Evolutionary conservation across 805 yeast genomes (phyloP).

Genomic region (Candida fluviatilis): DNA sequence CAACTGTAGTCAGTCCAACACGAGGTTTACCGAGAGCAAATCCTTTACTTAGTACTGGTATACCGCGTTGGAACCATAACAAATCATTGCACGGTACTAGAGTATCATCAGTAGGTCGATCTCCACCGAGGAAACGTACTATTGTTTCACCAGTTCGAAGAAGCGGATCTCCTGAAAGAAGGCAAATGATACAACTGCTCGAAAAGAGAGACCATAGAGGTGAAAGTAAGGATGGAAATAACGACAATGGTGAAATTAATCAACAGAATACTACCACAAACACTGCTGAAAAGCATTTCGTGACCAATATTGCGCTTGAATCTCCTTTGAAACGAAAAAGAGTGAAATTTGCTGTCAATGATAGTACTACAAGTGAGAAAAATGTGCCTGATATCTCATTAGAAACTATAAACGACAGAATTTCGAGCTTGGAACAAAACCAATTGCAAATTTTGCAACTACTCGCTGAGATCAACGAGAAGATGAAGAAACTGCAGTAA

Average conservation of each 20-base stretch:
- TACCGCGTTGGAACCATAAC: too few species aligned
- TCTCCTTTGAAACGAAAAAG: constrained; percentile 7
- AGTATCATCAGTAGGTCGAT: too few species aligned
- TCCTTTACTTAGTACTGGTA: too few species aligned
- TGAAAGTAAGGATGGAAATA: not conserved
- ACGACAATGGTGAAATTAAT: too few species aligned
- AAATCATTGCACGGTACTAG: too few species aligned
- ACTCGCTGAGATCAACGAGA: not conserved
- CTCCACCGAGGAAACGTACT: constrained; percentile 5
- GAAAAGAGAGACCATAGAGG: constrained; percentile 15
- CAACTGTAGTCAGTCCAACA: too few species aligned
- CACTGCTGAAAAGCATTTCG: too few species aligned
- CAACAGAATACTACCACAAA: too few species aligned
- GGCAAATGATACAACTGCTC: constrained; percentile 25
- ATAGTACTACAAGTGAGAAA: too few species aligned
- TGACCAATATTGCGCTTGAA: not conserved
- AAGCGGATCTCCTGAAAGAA: constrained; percentile 34
- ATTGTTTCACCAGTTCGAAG: constrained; percentile 21
- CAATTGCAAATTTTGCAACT: not conserved
- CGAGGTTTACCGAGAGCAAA: too few species aligned
- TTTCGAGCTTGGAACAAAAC: not conserved
- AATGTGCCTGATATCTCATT: not conserved
- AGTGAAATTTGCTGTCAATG: constrained; percentile 10
- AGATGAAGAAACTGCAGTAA: not conserved
- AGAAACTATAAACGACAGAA: not conserved